A percentile compares a stretch with the other conserved stretches of the same genome.
Evolutionary conservation across 306 rosid species (phyloP).

Genomic region (Dryas octopetala): DNA sequence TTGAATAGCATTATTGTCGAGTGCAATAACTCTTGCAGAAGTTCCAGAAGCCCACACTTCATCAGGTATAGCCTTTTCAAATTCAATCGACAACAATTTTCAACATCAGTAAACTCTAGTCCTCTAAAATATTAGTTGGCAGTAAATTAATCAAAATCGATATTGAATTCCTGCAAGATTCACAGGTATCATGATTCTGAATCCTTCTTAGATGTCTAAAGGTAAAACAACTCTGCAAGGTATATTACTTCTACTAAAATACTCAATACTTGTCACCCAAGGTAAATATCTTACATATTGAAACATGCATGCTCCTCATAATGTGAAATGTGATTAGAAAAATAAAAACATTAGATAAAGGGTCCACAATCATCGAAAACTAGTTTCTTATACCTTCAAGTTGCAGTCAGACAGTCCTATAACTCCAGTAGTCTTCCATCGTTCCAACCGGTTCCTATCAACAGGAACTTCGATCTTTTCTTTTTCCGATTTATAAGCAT

Average conservation of each 20-base stretch:
- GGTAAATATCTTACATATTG: neutral
- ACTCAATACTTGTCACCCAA: neutral
- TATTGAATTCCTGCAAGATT: neutral
- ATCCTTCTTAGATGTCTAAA: neutral
- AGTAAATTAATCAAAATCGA: slow-evolving; percentile 1
- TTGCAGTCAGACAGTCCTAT: slow-evolving; percentile 73
- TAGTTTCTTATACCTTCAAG: slow-evolving; percentile 58
- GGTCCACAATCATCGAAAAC: neutral
- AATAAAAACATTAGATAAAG: neutral
- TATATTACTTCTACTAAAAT: neutral
- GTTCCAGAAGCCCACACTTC: slow-evolving; percentile 76
- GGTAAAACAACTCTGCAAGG: neutral
- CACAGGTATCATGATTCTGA: neutral
- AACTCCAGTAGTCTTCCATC: slow-evolving; percentile 77
- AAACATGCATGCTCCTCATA: neutral
- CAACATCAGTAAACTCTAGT: neutral
- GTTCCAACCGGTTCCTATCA: slow-evolving; percentile 49
- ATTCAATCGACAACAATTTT: slow-evolving; percentile 16
- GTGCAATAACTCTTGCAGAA: slow-evolving; percentile 69
- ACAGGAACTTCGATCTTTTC: slow-evolving; percentile 35
- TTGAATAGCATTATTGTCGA: slow-evolving; percentile 57
- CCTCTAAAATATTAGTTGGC: neutral
- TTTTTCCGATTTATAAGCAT: slow-evolving; percentile 25
- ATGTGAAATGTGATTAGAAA: neutral
- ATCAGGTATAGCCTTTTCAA: slow-evolving; percentile 66